Base-by-base conservation (phyloP, 495 filamentous ascomycete genomes). In the Talaromyces trachyspermus region DNA sequence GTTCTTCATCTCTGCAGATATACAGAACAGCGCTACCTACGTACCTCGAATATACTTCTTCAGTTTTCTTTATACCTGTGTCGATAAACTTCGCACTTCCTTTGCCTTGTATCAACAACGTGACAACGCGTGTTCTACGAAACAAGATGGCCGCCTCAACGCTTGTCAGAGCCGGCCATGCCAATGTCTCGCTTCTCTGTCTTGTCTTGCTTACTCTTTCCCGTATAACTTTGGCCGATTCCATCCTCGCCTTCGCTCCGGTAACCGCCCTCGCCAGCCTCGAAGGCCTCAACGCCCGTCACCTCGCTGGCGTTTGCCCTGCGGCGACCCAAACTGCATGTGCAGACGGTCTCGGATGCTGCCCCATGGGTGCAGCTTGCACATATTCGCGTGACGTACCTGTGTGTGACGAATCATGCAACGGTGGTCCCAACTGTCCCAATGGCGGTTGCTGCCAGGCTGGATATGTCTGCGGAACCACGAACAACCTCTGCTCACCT, bases 401-500 rank as follows among this genome's bases (percentile, higher is more conserved):
- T 2, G 44, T 46, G 12, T 46, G 44, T 19, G 44, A 46, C 3
- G 30, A 46, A 24, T 33, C 30, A 14, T 46, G 44, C 20, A 33
- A 33, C 5, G 27, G 27, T 20, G 44, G 44, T 4, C 44, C 44
- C 29, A 46, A 8, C 27, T 46, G 44, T 11, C 15, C 30, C 5
- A 27, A 15, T 14, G 44, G 44, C n/a, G 44, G 44, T 15, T 46
- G 44, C n/a, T 46, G 44, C 17, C 44, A 46, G 19, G 22, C 19
- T 25, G 44, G 44, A 10, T 46, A 46, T 17, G 5, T 46, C 18
- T 46, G 44, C 25, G 44, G 44, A 24, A 24, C 23, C 2, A 46
- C 44, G 29, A 46, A 46, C 20, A 26, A 46, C 22, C 37, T 46
- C 18, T 46, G 44, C 44, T 36, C 44, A 12, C 44, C 44, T 35